Base-by-base conservation (phyloP, 306 rosid species). In the Pyrus bretschneideri region DNA sequence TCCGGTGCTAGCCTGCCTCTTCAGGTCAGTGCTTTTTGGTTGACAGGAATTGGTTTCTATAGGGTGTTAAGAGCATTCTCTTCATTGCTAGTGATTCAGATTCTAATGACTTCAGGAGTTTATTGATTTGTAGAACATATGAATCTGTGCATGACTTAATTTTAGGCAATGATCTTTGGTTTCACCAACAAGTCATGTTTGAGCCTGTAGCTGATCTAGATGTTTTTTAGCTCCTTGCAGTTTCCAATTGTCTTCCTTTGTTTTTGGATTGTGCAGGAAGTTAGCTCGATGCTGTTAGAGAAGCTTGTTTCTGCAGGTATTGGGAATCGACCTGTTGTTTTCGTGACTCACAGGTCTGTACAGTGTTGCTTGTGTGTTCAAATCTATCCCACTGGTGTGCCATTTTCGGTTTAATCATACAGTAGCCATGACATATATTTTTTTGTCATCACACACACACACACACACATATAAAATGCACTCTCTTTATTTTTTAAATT, bases 1-100 rank as follows among this genome's bases (percentile, higher is more conserved):
- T 90, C 98, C 42, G 98, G 98, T 66, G 92, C 98, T 85, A 95
- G 96, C 92, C 81, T 95, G 74, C 98, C 98, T 52, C 97, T 92
- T 76, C 97, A 95, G 97, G 98, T 95, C 76, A 72, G 86, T 82
- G 76, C 67, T 40, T 58, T 58, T 70, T 69, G 44, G 63, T 54
- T 80, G 60, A 49, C 5, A 22, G 29, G 30, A 38, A 1, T 33
- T 35, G 25, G 60, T 75, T 2, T 70, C 57, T 5, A 18, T 13
- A 23, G 69, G 61, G 18, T 44, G 38, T 71, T 54, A 22, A 70
- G 25, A 29, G 9, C n/a, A 21, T n/a, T 67, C 31, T n/a, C 9
- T 38, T 22, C 30, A 6, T 57, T 57, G 11, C 25, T 40, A 73
- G 42, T 72, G n/a, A 58, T 55, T 22, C 18, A 62, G 9, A 51